phyloP scores from a whole-genome alignment of 805 yeast genomes.

The Candida arabinofermentans region DNA sequence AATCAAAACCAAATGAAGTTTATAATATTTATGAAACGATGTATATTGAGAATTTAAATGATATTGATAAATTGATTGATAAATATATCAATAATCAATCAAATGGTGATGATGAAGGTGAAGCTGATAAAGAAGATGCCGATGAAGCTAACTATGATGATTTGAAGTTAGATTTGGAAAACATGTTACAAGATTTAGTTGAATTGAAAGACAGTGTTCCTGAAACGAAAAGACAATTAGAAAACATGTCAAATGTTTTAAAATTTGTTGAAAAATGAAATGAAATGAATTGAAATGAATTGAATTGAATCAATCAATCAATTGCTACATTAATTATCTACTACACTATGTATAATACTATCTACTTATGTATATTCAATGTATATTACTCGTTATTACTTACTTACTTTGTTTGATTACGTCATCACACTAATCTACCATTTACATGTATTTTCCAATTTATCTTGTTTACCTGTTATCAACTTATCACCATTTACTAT shows the following conservation, averaged over 20 bases:
- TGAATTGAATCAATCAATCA: no score
- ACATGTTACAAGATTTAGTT: slow-evolving; percentile 26
- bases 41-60: slow-evolving; percentile 15
- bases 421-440: no score
- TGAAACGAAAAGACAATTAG: slow-evolving; percentile 32
- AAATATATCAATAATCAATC: slow-evolving; percentile 15
- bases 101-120: not conserved
- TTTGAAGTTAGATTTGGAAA: slow-evolving; percentile 11
- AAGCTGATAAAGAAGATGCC: slow-evolving; percentile 3
- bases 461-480: no score
- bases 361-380: no score
- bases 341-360: no score
- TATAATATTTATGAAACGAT: slow-evolving; percentile 33
- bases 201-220: slow-evolving; percentile 37
- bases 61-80: slow-evolving; percentile 11
- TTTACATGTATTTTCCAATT: no score
- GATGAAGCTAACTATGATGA: slow-evolving; percentile 4
- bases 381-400: no score
- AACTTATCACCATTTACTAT: no score
- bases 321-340: no score
- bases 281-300: no score
- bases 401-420: no score
- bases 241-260: slow-evolving; percentile 25
- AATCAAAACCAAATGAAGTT: slow-evolving; percentile 44
- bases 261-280: slow-evolving; percentile 14